phyloP scores from a whole-genome alignment of 176 grass and related monocot species.

The Aegilops bicornis region DNA sequence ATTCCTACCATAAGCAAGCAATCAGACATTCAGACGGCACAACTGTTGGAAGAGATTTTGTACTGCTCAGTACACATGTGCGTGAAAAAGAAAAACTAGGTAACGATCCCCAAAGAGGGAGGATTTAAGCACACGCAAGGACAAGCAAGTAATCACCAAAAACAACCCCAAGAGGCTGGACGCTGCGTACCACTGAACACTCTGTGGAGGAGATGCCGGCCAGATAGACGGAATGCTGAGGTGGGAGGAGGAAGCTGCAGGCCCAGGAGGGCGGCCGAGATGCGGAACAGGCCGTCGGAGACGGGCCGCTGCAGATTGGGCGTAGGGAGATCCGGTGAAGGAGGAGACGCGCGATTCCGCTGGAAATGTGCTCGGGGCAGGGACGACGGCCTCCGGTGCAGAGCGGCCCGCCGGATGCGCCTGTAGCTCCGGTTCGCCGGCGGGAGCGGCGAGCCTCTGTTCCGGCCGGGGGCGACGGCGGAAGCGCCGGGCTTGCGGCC shows the following conservation, averaged over 20 bases:
- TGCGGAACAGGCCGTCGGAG: not conserved
- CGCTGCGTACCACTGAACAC: not conserved
- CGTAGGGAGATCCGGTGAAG: not conserved
- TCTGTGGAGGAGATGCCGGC: not conserved
- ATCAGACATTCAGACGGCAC: not conserved
- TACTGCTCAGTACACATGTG: not conserved
- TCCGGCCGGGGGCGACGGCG: no score
- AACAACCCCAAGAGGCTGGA: not conserved
- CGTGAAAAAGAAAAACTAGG: no score
- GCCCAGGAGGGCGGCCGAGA: not conserved
- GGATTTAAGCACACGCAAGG: not conserved
- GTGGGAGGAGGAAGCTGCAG: not conserved
- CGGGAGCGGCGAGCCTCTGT: not conserved
- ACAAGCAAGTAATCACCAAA: not conserved
- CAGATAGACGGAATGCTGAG: not conserved
- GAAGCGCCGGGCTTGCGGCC: no score
- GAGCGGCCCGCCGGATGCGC: not conserved
- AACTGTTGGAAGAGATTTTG: not conserved
- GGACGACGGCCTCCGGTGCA: not conserved
- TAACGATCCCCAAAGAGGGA: not conserved
- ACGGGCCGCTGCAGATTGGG: not conserved
- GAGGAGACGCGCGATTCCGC: not conserved
- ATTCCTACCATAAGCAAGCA: not conserved
- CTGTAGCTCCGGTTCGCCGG: not conserved
- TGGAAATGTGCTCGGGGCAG: not conserved